Percentiles rank a stretch among this genome's conserved stretches.
Conservation (phyloP, 31 red algal genomes). For the Odonthalia washingtoniensis region DNA sequence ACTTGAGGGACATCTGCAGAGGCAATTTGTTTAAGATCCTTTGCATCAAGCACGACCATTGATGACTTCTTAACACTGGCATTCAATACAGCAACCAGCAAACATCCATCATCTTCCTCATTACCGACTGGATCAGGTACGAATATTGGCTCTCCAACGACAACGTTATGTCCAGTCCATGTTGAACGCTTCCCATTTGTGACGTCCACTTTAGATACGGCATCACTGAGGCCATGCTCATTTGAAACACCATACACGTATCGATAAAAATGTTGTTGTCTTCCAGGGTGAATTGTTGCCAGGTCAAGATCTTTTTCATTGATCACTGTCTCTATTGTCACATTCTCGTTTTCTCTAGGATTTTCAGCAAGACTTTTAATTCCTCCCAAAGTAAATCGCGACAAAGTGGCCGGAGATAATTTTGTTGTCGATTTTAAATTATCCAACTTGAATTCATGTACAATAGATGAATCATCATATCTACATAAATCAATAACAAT, state of each 20-base stretch:
- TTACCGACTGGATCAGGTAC: conserved; percentile 46
- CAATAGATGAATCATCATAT: conserved; percentile 40
- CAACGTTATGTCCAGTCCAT: conserved; percentile 27
- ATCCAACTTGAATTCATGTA: conserved; percentile 11
- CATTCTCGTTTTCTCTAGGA: neutral
- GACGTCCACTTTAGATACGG: conserved; percentile 4
- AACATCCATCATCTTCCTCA: conserved; percentile 64
- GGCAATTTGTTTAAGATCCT: conserved; percentile 40
- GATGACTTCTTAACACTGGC: conserved; percentile 16
- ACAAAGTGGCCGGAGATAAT: neutral
- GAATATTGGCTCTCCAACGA: conserved; percentile 62
- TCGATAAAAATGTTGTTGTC: conserved; percentile 11
- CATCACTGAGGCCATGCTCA: neutral
- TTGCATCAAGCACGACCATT: conserved; percentile 64
- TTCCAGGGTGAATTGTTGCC: conserved; percentile 33
- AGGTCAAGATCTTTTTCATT: conserved; percentile 37
- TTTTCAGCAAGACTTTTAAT: neutral
- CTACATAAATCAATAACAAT: conserved; percentile 46
- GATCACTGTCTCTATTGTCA: neutral
- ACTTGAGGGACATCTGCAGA: conserved; percentile 40
- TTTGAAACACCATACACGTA: conserved; percentile 45
- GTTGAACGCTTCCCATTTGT: conserved; percentile 1
- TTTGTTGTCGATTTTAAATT: neutral
- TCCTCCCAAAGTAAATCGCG: conserved; percentile 19
- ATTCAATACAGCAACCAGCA: conserved; percentile 47